Evolutionary conservation across 1,284 basidiomycete genomes (phyloP).

Genomic region (Bondarzewia mesenterica): DNA sequence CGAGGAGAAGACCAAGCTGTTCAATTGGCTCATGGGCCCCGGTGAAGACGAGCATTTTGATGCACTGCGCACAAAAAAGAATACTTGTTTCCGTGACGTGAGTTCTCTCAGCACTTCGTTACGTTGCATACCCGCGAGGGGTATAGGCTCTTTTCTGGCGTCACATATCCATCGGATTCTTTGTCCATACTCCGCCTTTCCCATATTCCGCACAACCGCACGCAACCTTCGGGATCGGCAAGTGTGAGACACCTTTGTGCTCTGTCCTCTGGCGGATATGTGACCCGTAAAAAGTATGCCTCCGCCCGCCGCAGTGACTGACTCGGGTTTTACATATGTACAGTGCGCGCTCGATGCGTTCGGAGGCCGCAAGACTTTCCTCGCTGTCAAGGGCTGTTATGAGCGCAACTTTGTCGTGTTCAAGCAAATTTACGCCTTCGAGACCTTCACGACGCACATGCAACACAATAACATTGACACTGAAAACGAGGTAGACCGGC

Average conservation of each 20-base stretch:
- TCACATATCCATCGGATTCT: slow-evolving; percentile 3
- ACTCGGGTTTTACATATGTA: not conserved
- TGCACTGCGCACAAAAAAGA: slow-evolving; percentile 63
- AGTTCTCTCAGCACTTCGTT: slow-evolving; percentile 10
- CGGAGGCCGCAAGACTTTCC: slow-evolving; percentile 65
- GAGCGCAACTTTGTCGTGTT: slow-evolving; percentile 74
- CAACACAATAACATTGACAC: slow-evolving; percentile 29
- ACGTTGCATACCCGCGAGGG: not conserved
- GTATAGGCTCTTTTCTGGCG: not conserved
- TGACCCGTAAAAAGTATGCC: too few relatives aligned
- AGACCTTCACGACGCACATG: slow-evolving; percentile 40
- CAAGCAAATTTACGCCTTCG: slow-evolving; percentile 68
- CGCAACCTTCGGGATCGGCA: too few relatives aligned
- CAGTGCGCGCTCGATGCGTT: slow-evolving; percentile 65
- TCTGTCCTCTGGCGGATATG: too few relatives aligned
- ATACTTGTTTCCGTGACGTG: slow-evolving; percentile 70
- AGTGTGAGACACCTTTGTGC: too few relatives aligned
- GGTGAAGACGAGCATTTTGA: slow-evolving; percentile 70
- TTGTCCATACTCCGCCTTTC: not conserved
- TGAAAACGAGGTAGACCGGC: slow-evolving; percentile 47
- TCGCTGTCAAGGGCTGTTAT: slow-evolving; percentile 72
- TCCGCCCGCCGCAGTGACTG: too few relatives aligned
- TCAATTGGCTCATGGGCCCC: slow-evolving; percentile 63
- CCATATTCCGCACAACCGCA: too few relatives aligned
- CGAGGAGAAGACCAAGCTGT: slow-evolving; percentile 65